Conservation (phyloP, 2,329 filamentous ascomycete genomes). For the Fusarium secorum region DNA sequence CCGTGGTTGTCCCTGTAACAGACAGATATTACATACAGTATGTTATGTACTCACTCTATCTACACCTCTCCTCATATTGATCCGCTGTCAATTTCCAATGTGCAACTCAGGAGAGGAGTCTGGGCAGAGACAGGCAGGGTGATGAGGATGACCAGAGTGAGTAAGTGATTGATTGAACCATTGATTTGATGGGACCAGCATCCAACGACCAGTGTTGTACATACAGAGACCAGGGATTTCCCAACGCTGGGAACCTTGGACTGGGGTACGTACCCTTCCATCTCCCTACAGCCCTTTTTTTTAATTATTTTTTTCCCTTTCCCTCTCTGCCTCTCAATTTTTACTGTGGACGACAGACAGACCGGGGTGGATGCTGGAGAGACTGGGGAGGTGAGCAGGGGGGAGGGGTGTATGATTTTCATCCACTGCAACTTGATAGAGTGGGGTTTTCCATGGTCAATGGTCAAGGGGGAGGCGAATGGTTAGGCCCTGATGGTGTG, state of each 20-base stretch:
- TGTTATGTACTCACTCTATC: slow-evolving; percentile 8
- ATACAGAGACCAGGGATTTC: slow-evolving; percentile 9
- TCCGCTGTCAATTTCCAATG: slow-evolving; percentile 31
- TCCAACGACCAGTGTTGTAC: slow-evolving; percentile 3
- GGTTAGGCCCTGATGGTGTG: slow-evolving; percentile 24
- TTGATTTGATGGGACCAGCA: slow-evolving; percentile 31
- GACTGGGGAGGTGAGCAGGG: slow-evolving; percentile 33
- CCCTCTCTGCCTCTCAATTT: slow-evolving; percentile 8
- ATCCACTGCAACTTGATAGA: slow-evolving; percentile 23
- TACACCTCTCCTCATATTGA: slow-evolving; percentile 15
- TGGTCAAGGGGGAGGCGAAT: slow-evolving; percentile 35
- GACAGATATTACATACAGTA: slow-evolving; percentile 2
- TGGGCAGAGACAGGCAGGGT: slow-evolving; percentile 17
- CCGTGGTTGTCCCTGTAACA: slow-evolving; percentile 28
- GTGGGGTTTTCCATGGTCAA: slow-evolving; percentile 23
- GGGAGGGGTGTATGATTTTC: slow-evolving; percentile 33
- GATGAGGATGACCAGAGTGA: slow-evolving; percentile 24
- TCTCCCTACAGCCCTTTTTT: slow-evolving; percentile 10
- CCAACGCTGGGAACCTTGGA: slow-evolving; percentile 9
- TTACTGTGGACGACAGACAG: slow-evolving; percentile 30
- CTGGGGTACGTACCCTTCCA: slow-evolving; percentile 19
- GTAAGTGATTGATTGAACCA: slow-evolving; percentile 23
- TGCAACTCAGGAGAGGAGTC: slow-evolving; percentile 33
- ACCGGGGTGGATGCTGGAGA: slow-evolving; percentile 39
- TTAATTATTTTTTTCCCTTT: slow-evolving; percentile 20